These are phyloP conservation scores for Ophiostoma fasciatum DNA, from an alignment of 2,329 filamentous ascomycete species.

Conservation along the genomic window DNA sequence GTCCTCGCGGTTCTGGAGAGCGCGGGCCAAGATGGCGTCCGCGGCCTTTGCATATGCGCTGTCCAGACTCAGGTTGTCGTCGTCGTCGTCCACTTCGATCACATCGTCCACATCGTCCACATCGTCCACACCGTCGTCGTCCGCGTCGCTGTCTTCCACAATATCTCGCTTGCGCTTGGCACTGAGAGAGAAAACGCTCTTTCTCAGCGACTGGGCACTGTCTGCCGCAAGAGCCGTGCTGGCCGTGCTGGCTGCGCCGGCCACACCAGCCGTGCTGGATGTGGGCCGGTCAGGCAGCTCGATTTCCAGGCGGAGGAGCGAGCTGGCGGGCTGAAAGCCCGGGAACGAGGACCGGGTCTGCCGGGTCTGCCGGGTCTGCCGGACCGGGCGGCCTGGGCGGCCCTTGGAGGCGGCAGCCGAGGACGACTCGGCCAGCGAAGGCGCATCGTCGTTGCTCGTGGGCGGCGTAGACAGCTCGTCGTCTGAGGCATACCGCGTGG, in stretches of 20 bases:
- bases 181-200: slow-evolving; percentile 34
- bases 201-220: slow-evolving; percentile 29
- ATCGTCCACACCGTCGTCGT: neutral
- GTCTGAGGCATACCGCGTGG: slow-evolving; percentile 19
- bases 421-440: slow-evolving; percentile 20
- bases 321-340: slow-evolving; percentile 10
- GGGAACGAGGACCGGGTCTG: no score
- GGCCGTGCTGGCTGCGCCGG: no score
- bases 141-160: slow-evolving; percentile 23
- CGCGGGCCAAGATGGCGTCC: slow-evolving; percentile 39
- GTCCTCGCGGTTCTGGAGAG: slow-evolving; percentile 36
- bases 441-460: slow-evolving; percentile 27
- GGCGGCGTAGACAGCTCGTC: slow-evolving; percentile 28
- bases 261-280: no score
- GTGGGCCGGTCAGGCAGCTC: slow-evolving; percentile 16
- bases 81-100: slow-evolving; percentile 8
- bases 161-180: slow-evolving; percentile 28
- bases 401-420: slow-evolving; percentile 9
- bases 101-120: slow-evolving; percentile 25
- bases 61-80: no score
- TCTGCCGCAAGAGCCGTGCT: slow-evolving; percentile 27
- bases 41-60: no score
- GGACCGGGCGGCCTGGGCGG: no score
- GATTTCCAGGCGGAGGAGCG: slow-evolving; percentile 20
- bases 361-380: neutral